Percentiles rank a stretch among this genome's conserved stretches.
phyloP scores from a whole-genome alignment of 2,329 filamentous ascomycete genomes.

The Pezicula radicicola region DNA sequence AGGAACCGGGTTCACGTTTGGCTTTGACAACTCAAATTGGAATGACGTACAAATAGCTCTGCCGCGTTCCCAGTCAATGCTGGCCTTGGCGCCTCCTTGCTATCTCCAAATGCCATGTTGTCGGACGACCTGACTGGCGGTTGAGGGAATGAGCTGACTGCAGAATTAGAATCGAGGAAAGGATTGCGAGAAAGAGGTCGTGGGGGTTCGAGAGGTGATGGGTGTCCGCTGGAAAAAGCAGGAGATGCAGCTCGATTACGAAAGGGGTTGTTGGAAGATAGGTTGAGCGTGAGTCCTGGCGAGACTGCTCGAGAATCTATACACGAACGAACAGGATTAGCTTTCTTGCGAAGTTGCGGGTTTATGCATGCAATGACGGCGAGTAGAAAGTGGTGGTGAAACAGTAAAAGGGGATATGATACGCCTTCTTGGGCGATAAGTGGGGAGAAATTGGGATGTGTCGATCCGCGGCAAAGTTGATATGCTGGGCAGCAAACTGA shows the following conservation, averaged over 20 bases:
- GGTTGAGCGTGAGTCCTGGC: slow-evolving; percentile 58
- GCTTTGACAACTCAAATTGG: slow-evolving; percentile 9
- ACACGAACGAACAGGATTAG: slow-evolving; percentile 20
- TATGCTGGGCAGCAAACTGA: slow-evolving; percentile 16
- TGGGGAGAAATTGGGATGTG: slow-evolving; percentile 19
- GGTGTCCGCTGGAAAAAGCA: slow-evolving; percentile 38
- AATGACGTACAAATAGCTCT: slow-evolving; percentile 71
- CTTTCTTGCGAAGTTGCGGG: slow-evolving; percentile 16
- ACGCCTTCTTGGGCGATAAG: slow-evolving; percentile 22
- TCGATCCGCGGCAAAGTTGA: slow-evolving; percentile 20
- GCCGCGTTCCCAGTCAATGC: slow-evolving; percentile 51
- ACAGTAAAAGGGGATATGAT: slow-evolving; percentile 26
- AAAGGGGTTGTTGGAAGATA: slow-evolving; percentile 75
- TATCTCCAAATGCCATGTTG: slow-evolving; percentile 45
- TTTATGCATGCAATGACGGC: slow-evolving; percentile 25
- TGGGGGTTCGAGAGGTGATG: slow-evolving; percentile 55
- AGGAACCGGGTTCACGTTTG: slow-evolving; percentile 2
- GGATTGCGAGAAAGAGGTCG: slow-evolving; percentile 72
- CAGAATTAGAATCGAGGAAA: slow-evolving; percentile 59
- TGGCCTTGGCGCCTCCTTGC: slow-evolving; percentile 33
- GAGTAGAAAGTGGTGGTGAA: slow-evolving; percentile 20
- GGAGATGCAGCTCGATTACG: slow-evolving; percentile 70
- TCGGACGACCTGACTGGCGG: slow-evolving; percentile 33
- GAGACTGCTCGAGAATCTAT: slow-evolving; percentile 35
- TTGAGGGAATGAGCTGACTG: slow-evolving; percentile 8